phyloP scores from a whole-genome alignment of 148 eudicot genomes.

The Polygonum maritimum region DNA sequence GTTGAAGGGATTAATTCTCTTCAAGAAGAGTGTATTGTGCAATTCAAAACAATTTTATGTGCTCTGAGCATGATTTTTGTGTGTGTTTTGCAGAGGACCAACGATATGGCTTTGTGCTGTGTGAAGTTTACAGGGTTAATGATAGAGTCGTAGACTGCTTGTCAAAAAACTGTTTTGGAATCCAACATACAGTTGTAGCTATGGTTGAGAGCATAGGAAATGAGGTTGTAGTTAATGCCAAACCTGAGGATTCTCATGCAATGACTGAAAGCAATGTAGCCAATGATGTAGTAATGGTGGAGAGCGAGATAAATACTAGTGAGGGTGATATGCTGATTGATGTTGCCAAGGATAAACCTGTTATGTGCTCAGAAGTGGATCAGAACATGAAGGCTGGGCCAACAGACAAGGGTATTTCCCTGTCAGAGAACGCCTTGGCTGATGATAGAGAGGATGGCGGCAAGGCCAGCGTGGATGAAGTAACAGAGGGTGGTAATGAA shows the following conservation, averaged over 20 bases:
- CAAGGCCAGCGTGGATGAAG: background rate
- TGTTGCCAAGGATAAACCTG: background rate
- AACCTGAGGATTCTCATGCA: slow-evolving; percentile 1
- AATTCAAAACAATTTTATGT: background rate
- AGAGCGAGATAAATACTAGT: background rate
- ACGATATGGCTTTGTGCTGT: background rate
- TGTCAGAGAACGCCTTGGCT: background rate
- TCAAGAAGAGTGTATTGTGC: background rate
- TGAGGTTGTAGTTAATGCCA: slow-evolving; percentile 3
- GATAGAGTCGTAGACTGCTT: background rate
- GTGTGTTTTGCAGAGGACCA: background rate
- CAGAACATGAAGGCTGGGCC: background rate
- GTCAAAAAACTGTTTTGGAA: background rate
- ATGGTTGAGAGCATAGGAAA: slow-evolving; percentile 12
- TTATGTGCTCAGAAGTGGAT: background rate
- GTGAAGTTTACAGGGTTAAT: background rate
- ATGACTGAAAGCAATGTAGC: background rate
- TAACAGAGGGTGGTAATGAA: background rate
- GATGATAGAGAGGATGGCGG: background rate
- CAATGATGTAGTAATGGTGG: background rate
- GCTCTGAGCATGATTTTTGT: background rate
- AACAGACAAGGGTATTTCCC: background rate
- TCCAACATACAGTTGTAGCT: background rate
- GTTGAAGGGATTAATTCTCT: background rate
- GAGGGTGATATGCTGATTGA: background rate